Percentiles rank a stretch among this genome's conserved stretches.
Conservation (phyloP, 352 stramenopile species). For the Globisporangium recalcitrans region DNA sequence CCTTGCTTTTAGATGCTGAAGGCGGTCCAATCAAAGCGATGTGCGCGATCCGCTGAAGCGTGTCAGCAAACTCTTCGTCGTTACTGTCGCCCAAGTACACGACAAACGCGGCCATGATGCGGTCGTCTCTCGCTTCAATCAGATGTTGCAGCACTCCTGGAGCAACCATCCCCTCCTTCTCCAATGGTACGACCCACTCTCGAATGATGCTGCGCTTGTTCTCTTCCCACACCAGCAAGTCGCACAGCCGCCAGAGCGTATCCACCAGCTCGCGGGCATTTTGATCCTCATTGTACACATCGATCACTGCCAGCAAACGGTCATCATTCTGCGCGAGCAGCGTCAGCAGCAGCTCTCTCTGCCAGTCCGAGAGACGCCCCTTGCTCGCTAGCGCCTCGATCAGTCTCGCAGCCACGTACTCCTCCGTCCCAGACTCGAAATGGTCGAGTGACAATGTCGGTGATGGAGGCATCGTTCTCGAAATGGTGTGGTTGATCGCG, state of each 20-base stretch:
- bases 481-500: not conserved
- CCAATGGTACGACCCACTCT: conserved; percentile 52
- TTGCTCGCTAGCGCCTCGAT: conserved; percentile 31
- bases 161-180: conserved; percentile 22
- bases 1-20: not conserved
- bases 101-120: conserved; percentile 60
- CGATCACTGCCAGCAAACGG: conserved; percentile 46
- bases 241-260: conserved; percentile 50
- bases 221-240: conserved; percentile 58
- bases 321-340: conserved; percentile 37
- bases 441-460: conserved; percentile 10
- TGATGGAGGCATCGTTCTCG: not conserved
- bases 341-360: conserved; percentile 53
- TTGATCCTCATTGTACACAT: conserved; percentile 48
- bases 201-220: conserved; percentile 43
- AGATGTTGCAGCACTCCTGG: conserved; percentile 39
- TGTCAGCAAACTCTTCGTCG: conserved; percentile 58
- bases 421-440: conserved; percentile 16
- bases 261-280: conserved; percentile 47
- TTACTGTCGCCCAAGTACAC: conserved; percentile 64
- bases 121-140: conserved; percentile 45
- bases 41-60: conserved; percentile 40
- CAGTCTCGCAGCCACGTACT: conserved; percentile 23
- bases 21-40: conserved; percentile 23
- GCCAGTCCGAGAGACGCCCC: conserved; percentile 42